A percentile compares a stretch with the other conserved stretches of the same genome.
phyloP scores from a whole-genome alignment of 148 eudicot genomes.

The Amaranthus hypochondriacus region DNA sequence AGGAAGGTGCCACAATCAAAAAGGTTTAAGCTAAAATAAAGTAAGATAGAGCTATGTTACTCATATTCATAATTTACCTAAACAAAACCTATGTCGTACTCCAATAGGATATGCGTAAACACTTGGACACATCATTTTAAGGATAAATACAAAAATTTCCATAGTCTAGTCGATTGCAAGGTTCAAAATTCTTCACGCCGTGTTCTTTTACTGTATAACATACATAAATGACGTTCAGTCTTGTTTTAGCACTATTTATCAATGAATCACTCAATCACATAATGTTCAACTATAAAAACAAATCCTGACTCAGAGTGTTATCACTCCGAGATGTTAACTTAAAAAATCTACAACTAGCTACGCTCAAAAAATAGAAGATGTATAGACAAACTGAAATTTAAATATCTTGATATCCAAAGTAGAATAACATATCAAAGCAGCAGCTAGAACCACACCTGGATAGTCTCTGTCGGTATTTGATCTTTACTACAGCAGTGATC shows the following conservation, averaged over 20 bases:
- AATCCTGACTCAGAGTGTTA: neutral
- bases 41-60: too few relatives aligned
- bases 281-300: neutral
- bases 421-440: slow-evolving; percentile 1
- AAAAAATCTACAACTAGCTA: neutral
- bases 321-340: neutral
- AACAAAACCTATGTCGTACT: too few relatives aligned
- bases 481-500: slow-evolving; percentile 71
- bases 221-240: neutral
- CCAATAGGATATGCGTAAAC: too few relatives aligned
- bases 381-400: neutral
- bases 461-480: slow-evolving; percentile 72
- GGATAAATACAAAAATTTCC: too few relatives aligned
- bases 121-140: too few relatives aligned
- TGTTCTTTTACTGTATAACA: neutral
- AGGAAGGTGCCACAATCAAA: too few relatives aligned
- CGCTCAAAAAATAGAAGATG: neutral
- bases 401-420: neutral
- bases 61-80: too few relatives aligned
- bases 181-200: neutral
- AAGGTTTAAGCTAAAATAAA: too few relatives aligned
- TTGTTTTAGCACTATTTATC: neutral
- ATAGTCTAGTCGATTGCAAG: neutral
- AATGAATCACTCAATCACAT: neutral
- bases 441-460: slow-evolving; percentile 54